A percentile compares a stretch with the other conserved stretches of the same genome.
phyloP scores from a whole-genome alignment of 176 grass and related monocot species.

The Alloteropsis semialata region DNA sequence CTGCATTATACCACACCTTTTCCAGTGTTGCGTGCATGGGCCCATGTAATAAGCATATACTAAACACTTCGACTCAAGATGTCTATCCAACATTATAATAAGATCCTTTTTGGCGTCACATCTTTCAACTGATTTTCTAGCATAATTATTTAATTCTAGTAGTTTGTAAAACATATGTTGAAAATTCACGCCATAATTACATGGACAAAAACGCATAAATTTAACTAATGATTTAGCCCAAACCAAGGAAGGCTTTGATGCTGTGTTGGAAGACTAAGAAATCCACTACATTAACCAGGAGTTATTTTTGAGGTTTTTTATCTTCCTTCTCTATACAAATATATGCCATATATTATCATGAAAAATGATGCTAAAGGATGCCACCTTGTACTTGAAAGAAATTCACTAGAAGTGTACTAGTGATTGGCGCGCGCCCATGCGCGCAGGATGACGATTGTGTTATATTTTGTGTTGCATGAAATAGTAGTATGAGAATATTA shows the following conservation, averaged over 20 bases:
- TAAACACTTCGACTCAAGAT: not conserved
- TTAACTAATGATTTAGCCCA: not conserved
- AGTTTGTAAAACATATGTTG: not conserved
- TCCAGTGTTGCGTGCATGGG: no score
- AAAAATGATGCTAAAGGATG: no score
- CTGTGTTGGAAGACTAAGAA: no score
- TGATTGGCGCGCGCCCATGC: no score
- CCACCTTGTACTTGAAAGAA: not conserved
- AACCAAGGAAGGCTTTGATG: no score
- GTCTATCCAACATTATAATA: not conserved
- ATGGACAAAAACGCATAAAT: not conserved
- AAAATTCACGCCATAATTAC: not conserved
- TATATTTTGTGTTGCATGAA: no score
- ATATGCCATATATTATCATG: no score
- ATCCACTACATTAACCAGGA: not conserved
- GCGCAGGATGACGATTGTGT: no score
- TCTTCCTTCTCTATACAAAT: no score
- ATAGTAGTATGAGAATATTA: no score
- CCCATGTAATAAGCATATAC: not conserved
- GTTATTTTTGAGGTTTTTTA: not conserved
- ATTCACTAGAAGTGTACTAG: not conserved
- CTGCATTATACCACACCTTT: not conserved
- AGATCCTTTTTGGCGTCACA: not conserved
- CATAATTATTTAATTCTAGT: not conserved
- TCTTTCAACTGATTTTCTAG: not conserved